Conservation (phyloP, 2,329 filamentous ascomycete genomes). For the Claviceps sp. region DNA sequence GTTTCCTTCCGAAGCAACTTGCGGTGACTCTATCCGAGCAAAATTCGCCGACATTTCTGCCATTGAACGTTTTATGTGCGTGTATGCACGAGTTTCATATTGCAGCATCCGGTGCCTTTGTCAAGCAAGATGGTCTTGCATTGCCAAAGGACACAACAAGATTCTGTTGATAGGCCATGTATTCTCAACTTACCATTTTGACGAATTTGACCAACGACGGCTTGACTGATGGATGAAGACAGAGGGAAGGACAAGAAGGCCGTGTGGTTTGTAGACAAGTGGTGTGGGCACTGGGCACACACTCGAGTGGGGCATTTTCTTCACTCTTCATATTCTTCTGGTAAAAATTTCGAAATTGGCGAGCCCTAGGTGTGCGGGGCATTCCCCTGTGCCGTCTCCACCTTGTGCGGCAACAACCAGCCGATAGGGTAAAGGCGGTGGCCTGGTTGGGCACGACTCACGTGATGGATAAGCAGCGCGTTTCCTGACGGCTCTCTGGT, state of each 20-base stretch:
- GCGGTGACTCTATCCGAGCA: conserved; percentile 59
- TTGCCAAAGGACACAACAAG: not conserved
- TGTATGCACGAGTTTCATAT: not conserved
- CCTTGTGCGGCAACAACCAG: not conserved
- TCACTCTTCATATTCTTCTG: conserved; percentile 11
- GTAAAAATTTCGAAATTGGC: conserved; percentile 8
- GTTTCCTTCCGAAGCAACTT: conserved; percentile 89
- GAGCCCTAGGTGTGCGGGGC: conserved; percentile 21
- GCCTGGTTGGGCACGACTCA: conserved; percentile 28
- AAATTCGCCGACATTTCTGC: conserved; percentile 28
- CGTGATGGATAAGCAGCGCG: conserved; percentile 11
- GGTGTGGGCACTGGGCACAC: conserved; percentile 4
- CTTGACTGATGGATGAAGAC: conserved; percentile 20
- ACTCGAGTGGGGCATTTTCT: conserved; percentile 4
- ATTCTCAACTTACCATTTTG: conserved; percentile 54
- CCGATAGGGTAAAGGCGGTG: not conserved
- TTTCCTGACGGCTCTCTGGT: not conserved
- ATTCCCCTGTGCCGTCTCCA: not conserved
- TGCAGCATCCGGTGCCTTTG: not conserved
- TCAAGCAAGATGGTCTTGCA: not conserved
- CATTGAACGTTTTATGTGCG: conserved; percentile 6
- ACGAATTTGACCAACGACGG: conserved; percentile 36
- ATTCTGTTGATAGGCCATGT: conserved; percentile 19
- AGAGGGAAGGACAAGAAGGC: conserved; percentile 8
- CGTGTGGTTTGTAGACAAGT: not conserved